These are phyloP conservation scores for Clavariopsis aquatica DNA, from an alignment of 495 filamentous ascomycete species.

Conservation along the genomic window DNA sequence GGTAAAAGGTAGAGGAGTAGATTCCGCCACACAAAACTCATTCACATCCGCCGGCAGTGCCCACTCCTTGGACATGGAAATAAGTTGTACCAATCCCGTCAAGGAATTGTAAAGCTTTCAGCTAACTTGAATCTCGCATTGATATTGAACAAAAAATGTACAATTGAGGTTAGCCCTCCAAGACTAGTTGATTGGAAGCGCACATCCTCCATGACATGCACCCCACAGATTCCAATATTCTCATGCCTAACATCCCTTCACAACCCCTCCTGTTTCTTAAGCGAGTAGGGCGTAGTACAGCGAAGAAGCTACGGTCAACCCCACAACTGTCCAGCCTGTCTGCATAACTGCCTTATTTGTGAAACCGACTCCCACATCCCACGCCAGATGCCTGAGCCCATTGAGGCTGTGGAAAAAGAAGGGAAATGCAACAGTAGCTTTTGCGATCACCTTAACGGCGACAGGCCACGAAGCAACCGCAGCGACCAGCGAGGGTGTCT, in stretches of 20 bases:
- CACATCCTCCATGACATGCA: slow-evolving; percentile 3
- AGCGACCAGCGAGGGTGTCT: slow-evolving; percentile 74
- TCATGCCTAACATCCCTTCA: neutral
- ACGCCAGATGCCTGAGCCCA: slow-evolving; percentile 85
- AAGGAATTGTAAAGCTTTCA: no score
- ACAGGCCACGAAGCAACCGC: slow-evolving; percentile 73
- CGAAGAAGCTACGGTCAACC: slow-evolving; percentile 31
- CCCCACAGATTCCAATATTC: neutral
- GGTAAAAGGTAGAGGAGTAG: no score
- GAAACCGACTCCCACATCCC: slow-evolving; percentile 74
- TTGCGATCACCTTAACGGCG: slow-evolving; percentile 67
- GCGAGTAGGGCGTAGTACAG: slow-evolving; percentile 20
- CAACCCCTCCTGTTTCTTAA: neutral
- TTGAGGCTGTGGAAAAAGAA: slow-evolving; percentile 87
- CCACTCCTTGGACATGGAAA: no score
- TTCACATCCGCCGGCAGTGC: no score
- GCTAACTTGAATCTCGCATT: neutral
- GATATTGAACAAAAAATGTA: slow-evolving; percentile 17
- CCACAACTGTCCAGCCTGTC: slow-evolving; percentile 75
- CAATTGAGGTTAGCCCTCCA: neutral
- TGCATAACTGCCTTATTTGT: slow-evolving; percentile 69
- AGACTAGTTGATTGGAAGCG: neutral
- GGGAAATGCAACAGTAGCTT: slow-evolving; percentile 72
- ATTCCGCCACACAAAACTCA: no score
- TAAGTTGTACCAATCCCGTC: no score